Conservation (phyloP, 75 land plant genomes). For the Picea sitchensis region DNA sequence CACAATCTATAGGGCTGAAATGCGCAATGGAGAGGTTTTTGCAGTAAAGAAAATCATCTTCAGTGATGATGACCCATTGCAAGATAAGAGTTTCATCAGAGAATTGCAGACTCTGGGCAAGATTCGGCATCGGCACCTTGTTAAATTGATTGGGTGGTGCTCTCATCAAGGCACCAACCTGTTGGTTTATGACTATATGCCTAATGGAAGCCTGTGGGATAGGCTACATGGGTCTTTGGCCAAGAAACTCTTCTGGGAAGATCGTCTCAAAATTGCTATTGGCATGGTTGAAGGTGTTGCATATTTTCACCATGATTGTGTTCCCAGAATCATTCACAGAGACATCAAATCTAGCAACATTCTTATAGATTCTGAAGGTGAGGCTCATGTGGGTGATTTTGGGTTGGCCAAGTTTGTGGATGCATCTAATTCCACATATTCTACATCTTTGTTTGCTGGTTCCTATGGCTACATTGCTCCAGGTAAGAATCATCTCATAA, state of each 20-base stretch:
- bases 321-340: conserved; percentile 71
- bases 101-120: conserved; percentile 81
- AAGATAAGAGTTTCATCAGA: conserved; percentile 71
- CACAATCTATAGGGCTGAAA: conserved; percentile 69
- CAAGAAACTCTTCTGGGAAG: conserved; percentile 57
- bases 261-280: conserved; percentile 58
- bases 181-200: conserved; percentile 85
- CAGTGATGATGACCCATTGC: conserved; percentile 37
- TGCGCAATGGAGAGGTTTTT: conserved; percentile 53
- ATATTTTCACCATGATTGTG: conserved; percentile 80
- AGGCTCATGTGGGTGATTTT: conserved; percentile 85
- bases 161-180: conserved; percentile 40
- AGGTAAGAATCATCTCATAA: conserved; percentile 37
- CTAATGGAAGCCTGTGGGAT: conserved; percentile 89
- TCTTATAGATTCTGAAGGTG: conserved; percentile 65
- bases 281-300: conserved; percentile 80
- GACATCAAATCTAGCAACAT: conserved; percentile 87
- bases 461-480: conserved; percentile 98
- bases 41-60: conserved; percentile 74
- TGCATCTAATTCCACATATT: conserved; percentile 38
- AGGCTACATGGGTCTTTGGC: conserved; percentile 53
- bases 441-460: conserved; percentile 72
- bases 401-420: conserved; percentile 72
- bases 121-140: conserved; percentile 84
- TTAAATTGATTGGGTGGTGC: conserved; percentile 74